These are phyloP conservation scores for Linderniella brevidens DNA, from an alignment of 257 asterid species.

Conservation along the genomic window DNA sequence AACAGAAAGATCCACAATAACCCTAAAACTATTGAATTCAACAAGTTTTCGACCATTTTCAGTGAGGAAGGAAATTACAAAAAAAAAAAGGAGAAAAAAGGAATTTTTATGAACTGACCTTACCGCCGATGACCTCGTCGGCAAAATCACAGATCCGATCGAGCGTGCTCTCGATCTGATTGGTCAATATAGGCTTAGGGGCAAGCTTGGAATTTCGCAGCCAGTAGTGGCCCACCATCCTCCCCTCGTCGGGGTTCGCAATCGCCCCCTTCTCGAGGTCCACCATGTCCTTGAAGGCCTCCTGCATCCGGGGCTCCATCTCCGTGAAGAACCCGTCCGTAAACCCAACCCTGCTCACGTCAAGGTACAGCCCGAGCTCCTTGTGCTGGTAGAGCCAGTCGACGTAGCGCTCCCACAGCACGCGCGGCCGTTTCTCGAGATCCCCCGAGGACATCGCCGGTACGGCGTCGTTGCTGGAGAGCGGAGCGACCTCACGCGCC, in stretches of 20 bases:
- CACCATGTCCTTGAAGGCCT: constrained; percentile 67
- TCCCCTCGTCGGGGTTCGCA: constrained; percentile 92
- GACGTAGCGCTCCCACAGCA: constrained; percentile 66
- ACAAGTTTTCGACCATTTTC: no score
- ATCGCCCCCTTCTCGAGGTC: constrained; percentile 89
- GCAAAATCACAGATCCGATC: constrained; percentile 59
- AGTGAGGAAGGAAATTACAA: neutral
- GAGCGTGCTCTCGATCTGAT: constrained; percentile 59
- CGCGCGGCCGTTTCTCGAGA: constrained; percentile 48
- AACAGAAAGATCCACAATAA: no score
- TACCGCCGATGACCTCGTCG: constrained; percentile 77
- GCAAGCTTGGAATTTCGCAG: constrained; percentile 66
- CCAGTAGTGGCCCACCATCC: constrained; percentile 99
- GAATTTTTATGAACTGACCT: constrained; percentile 30
- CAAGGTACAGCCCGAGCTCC: constrained; percentile 82
- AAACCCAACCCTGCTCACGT: constrained; percentile 86
- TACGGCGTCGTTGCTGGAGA: constrained; percentile 17
- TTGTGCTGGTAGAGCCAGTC: constrained; percentile 97
- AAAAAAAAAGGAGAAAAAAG: neutral
- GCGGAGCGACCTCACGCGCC: constrained; percentile 61
- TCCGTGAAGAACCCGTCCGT: constrained; percentile 50
- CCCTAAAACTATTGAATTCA: no score
- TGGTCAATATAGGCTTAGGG: constrained; percentile 42
- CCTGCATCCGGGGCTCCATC: constrained; percentile 72
- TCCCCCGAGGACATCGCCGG: constrained; percentile 11